Evolutionary conservation across 202 grass and related monocot species (phyloP).

Genomic region (Zoysia matrella): DNA sequence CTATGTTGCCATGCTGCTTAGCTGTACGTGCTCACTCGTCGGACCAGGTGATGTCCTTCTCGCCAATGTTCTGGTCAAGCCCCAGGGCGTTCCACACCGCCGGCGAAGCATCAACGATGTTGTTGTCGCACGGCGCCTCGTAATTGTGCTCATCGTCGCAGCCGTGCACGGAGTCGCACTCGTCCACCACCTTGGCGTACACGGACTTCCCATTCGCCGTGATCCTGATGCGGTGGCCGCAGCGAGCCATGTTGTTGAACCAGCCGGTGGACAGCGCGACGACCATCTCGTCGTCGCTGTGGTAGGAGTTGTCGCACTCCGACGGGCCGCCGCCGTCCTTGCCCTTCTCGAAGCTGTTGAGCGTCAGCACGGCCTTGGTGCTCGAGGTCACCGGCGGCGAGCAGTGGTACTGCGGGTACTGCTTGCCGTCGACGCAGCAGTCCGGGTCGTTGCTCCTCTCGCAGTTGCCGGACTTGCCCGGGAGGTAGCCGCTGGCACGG

Average conservation of each 20-base stretch:
- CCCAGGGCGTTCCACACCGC: constrained; percentile 60
- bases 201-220: constrained; percentile 31
- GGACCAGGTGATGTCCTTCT: constrained; percentile 60
- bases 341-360: constrained; percentile 53
- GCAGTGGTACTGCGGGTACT: constrained; percentile 54
- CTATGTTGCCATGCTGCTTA: too few species aligned
- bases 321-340: constrained; percentile 59
- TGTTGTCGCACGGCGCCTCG: constrained; percentile 51
- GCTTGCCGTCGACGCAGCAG: constrained; percentile 56
- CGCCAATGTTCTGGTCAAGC: constrained; percentile 14
- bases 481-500: constrained; percentile 60
- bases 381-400: constrained; percentile 48
- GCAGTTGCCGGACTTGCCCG: constrained; percentile 46
- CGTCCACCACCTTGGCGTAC: constrained; percentile 61
- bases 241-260: constrained; percentile 41
- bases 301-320: constrained; percentile 61
- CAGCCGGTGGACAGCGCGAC: constrained; percentile 58
- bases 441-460: constrained; percentile 48
- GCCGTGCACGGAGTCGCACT: constrained; percentile 64
- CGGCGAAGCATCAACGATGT: constrained; percentile 50
- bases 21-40: background rate
- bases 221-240: constrained; percentile 46
- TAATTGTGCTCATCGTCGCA: constrained; percentile 58
- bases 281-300: constrained; percentile 54
- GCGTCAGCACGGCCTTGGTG: constrained; percentile 46